phyloP scores from a whole-genome alignment of 768 basidiomycete genomes.

The Tylopilus sp. region DNA sequence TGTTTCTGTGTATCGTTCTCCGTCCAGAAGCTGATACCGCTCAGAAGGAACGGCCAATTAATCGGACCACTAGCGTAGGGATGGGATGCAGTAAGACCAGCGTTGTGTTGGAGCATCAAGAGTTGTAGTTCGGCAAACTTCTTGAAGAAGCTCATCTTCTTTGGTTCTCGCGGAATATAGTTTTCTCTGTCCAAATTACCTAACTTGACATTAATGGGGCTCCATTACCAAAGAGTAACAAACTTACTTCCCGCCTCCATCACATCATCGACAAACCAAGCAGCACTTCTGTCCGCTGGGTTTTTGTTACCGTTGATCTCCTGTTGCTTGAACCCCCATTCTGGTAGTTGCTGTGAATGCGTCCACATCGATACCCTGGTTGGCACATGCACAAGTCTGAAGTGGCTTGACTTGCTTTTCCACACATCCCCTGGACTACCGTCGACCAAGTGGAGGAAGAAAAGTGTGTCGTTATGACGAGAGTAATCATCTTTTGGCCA shows the following conservation, averaged over 20 bases:
- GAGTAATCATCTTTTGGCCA: slow-evolving; percentile 75
- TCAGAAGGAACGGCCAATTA: slow-evolving; percentile 97
- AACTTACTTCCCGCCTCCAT: slow-evolving; percentile 66
- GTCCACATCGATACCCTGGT: slow-evolving; percentile 97
- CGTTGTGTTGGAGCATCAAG: slow-evolving; percentile 97
- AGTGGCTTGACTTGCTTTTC: slow-evolving; percentile 93
- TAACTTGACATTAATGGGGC: slow-evolving; percentile 37
- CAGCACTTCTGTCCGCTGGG: slow-evolving; percentile 70
- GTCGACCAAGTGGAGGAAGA: slow-evolving; percentile 71
- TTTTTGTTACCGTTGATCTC: slow-evolving; percentile 99
- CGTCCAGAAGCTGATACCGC: slow-evolving; percentile 99
- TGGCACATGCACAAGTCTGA: slow-evolving; percentile 83
- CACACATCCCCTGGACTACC: slow-evolving; percentile 76
- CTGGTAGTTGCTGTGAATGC: slow-evolving; percentile 77
- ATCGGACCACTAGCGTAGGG: slow-evolving; percentile 95
- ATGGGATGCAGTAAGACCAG: slow-evolving; percentile 96
- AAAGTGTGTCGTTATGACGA: slow-evolving; percentile 86
- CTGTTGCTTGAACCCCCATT: slow-evolving; percentile 97
- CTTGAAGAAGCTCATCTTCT: slow-evolving; percentile 85
- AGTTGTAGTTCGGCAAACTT: slow-evolving; percentile 94
- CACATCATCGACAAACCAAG: slow-evolving; percentile 89
- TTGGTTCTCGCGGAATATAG: slow-evolving; percentile 62
- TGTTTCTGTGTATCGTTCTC: slow-evolving; percentile 79
- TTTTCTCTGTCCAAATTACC: slow-evolving; percentile 48
- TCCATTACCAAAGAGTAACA: background rate